Base-by-base conservation (phyloP, 164 flowering plant species). In the Echeveria elegans region DNA sequence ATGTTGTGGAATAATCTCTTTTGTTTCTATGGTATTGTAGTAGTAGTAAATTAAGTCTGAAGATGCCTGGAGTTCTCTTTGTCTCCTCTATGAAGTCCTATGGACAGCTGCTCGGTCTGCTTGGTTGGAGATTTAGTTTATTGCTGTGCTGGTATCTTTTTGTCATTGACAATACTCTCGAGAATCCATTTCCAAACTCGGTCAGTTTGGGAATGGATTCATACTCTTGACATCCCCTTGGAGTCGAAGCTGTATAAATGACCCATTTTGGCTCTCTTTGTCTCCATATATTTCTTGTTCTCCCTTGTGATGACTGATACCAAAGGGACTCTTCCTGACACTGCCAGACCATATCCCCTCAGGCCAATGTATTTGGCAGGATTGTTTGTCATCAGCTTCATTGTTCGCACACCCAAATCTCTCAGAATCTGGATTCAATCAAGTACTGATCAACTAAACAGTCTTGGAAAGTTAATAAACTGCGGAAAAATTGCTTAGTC, bases 331-430 rank as follows among this genome's bases (percentile, higher is more conserved):
- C 99, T 69, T 21, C 91, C 94, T 0, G 77, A 71, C 56, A 92
- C 77, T 21, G 87, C 70, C 79, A 95, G 76, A 28, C 99, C 97
- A 69, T 95, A 92, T 50, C 97, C 99, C 81, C 88, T 88, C 26
- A 95, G 87, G 68, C 97, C 97, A 14, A 71, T 21, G 53, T 87
- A 95, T 77, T 92, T 95, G 7, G 97, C 79, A 18, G 97, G 99
- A 71, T 92, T 95, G 81, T 95, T 95, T 24, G 97, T 90, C 97
- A 95, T 87, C 74, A 92, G 72, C 82, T 81, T 87, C 97, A 95
- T 87, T 4, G 97, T 88, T 32, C 85, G 73, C 28, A 95, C 94
- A 56, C 99, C 97, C 32, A 95, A 78, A 71, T 90, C 97, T 68
- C 92, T 77, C 21, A 95, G 73, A 1, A 95, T 92, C 97, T 91